Conservation (phyloP, 768 basidiomycete species). For the Naganishia vaughanmartiniae region DNA sequence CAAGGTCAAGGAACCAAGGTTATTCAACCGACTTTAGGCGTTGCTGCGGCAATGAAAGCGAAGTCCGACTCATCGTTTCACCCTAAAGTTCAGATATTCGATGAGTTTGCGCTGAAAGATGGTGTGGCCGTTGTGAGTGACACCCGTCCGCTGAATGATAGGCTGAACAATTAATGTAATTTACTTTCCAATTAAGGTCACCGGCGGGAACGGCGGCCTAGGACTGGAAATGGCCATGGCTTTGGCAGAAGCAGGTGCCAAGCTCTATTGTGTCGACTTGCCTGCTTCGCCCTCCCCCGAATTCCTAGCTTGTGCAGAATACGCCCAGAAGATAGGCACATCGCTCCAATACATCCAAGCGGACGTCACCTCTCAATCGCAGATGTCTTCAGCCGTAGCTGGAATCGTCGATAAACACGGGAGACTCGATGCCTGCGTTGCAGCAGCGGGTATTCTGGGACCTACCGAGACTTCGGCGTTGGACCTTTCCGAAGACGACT, state of each 20-base stretch:
- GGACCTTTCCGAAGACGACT: slow-evolving; percentile 65
- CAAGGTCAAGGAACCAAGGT: slow-evolving; percentile 14
- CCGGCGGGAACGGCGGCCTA: slow-evolving; percentile 67
- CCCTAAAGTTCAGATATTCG: slow-evolving; percentile 35
- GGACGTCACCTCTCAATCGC: slow-evolving; percentile 66
- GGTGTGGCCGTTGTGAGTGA: slow-evolving; percentile 57
- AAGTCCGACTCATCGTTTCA: slow-evolving; percentile 12
- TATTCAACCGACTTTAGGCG: slow-evolving; percentile 11
- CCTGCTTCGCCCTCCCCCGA: slow-evolving; percentile 31
- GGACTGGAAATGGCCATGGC: slow-evolving; percentile 81
- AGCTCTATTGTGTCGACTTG: slow-evolving; percentile 45
- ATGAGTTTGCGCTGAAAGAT: slow-evolving; percentile 48
- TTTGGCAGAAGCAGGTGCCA: slow-evolving; percentile 69
- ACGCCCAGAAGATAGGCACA: slow-evolving; percentile 56
- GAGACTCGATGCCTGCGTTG: slow-evolving; percentile 71
- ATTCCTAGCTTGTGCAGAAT: slow-evolving; percentile 47
- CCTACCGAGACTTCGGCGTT: slow-evolving; percentile 51
- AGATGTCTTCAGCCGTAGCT: slow-evolving; percentile 61
- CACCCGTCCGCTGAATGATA: background rate
- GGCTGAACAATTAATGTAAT: background rate
- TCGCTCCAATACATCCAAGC: slow-evolving; percentile 63
- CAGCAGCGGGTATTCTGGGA: slow-evolving; percentile 70
- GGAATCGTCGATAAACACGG: slow-evolving; percentile 67
- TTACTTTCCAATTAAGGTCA: slow-evolving; percentile 18
- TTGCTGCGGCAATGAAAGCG: slow-evolving; percentile 25